Evolutionary conservation across 345 rosid species (phyloP), one percentile per base, ranked within the genome.

Genomic region (Sisymbrium irio): DNA sequence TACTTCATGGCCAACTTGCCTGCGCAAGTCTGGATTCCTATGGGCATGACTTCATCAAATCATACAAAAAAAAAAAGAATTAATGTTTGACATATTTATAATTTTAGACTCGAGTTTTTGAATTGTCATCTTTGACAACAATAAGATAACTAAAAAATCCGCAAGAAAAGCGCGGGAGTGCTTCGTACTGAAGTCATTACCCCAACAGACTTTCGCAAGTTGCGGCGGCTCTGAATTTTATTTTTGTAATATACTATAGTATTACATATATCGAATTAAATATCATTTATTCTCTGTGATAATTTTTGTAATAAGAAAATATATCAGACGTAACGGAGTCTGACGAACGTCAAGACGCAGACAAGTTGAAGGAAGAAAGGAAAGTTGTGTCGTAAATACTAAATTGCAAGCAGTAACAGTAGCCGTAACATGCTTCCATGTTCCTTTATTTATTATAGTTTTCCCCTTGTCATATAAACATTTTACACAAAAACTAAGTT

Each of bases 131-230:
- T 18, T 6, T 18, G 12, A 9, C 11, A 25, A 18, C n/a, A 49
- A 6, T 28, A 20, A 40, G 41, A 63, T 41, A 67, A 55, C 10
- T 5, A 8, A 19, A 54, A 4, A 49, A 11, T 37, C 5, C n/a
- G 33, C 33, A 65, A 46, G 66, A 46, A 61, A 67, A 42, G 72
- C 69, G 74, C 27, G 45, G 10, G 65, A 18, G 72, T 18, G 73
- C 62, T 67, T 58, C 62, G n/a, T 22, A 58, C 58, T 49, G 56
- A 75, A 75, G 74, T 60, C 49, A 67, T 61, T 68, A 64, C 69
- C 18, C 39, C 37, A 67, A 68, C 74, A 75, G 74, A 68, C 79
- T 68, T 75, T 68, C 74, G 69, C 69, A 68, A 75, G 64, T 68
- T 68, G 79, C 57, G 69, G 79, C 74, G 57, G 69, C 79, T 75